Evolutionary conservation across 2,329 filamentous ascomycete species (phyloP).

Genomic region (Cladosporium sphaerospermum): DNA sequence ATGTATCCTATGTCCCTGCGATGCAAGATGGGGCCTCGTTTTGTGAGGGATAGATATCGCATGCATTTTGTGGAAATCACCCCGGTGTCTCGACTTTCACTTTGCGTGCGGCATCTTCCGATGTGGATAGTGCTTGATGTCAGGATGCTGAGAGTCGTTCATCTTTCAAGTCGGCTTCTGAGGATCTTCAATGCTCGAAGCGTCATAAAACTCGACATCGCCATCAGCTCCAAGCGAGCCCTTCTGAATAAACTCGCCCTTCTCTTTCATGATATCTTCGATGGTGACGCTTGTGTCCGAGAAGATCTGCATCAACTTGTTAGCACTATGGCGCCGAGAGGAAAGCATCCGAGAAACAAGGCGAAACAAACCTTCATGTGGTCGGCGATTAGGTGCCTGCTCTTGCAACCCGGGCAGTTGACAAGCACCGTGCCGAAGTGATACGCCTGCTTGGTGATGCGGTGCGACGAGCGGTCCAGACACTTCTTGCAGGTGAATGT

Average conservation of each 20-base stretch:
- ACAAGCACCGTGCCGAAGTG: slow-evolving; percentile 85
- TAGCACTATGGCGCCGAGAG: background rate
- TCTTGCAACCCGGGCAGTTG: slow-evolving; percentile 77
- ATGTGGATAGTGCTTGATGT: no score
- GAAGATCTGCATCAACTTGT: slow-evolving; percentile 53
- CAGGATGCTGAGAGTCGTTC: no score
- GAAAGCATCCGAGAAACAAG: background rate
- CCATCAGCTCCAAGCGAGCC: slow-evolving; percentile 68
- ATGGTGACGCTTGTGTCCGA: slow-evolving; percentile 63
- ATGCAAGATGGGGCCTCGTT: background rate
- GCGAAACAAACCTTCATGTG: slow-evolving; percentile 58
- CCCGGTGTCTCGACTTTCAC: no score
- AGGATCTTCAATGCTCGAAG: no score
- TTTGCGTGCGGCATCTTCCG: no score
- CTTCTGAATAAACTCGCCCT: slow-evolving; percentile 66
- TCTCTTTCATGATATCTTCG: slow-evolving; percentile 70
- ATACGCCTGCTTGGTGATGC: slow-evolving; percentile 89
- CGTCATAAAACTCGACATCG: slow-evolving; percentile 90
- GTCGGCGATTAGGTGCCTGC: slow-evolving; percentile 86
- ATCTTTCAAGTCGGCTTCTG: no score
- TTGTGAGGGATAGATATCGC: no score
- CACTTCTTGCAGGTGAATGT: slow-evolving; percentile 86
- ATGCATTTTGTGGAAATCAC: no score
- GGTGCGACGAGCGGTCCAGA: slow-evolving; percentile 70
- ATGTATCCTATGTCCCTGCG: background rate